Evolutionary conservation across 2,329 filamentous ascomycete genomes (phyloP).

Genomic region (Botrytis paeoniae): DNA sequence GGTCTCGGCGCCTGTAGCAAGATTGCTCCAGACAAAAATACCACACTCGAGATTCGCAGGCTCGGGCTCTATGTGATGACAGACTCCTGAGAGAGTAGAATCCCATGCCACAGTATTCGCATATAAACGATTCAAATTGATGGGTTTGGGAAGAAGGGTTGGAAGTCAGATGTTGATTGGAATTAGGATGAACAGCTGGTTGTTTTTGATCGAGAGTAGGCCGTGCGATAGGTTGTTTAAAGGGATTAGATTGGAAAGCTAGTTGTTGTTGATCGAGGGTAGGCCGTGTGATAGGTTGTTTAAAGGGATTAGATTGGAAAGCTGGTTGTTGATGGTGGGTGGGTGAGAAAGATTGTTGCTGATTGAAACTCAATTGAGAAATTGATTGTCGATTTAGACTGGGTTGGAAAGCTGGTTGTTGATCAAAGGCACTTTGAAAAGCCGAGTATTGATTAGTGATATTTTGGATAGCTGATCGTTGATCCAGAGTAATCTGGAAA

Average conservation of each 20-base stretch:
- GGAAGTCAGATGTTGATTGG: background rate
- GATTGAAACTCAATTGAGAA: background rate
- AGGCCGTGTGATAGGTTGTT: too few species aligned
- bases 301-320: background rate
- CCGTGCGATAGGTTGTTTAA: too few species aligned
- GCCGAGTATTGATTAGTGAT: background rate
- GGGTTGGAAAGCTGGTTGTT: background rate
- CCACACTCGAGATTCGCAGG: background rate
- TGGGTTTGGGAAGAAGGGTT: fast-evolving
- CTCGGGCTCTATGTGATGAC: background rate
- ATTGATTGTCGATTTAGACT: background rate
- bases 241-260: background rate
- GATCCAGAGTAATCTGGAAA: background rate
- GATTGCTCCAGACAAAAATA: background rate
- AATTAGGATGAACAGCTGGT: background rate
- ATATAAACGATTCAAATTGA: background rate
- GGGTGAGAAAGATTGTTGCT: too few species aligned
- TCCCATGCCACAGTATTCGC: fast-evolving
- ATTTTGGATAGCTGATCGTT: background rate
- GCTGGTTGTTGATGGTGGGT: too few species aligned
- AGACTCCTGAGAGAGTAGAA: too few species aligned
- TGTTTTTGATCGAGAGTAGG: background rate
- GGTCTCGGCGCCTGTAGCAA: too few species aligned
- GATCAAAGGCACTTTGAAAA: background rate
- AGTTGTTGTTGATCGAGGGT: background rate